Percentiles rank a stretch among this genome's conserved stretches.
These are phyloP conservation scores for Fraxinus americana DNA, from an alignment of 257 asterid genomes.

Conservation along the genomic window DNA sequence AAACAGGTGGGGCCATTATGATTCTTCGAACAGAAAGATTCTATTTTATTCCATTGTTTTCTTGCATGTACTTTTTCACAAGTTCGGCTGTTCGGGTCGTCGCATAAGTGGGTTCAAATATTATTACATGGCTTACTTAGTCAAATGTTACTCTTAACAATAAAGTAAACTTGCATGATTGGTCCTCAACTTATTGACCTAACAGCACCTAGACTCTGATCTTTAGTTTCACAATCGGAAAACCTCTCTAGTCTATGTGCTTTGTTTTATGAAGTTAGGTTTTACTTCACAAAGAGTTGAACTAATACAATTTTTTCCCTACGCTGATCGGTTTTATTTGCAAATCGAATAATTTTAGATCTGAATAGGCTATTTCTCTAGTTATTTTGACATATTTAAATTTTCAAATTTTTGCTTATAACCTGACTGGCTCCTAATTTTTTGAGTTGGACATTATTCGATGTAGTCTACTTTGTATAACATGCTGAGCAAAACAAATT, in stretches of 20 bases:
- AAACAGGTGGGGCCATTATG: constrained; percentile 2
- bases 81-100: constrained; percentile 36
- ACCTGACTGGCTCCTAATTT: no score
- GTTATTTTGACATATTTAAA: no score
- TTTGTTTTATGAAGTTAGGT: neutral
- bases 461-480: no score
- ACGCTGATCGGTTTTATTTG: neutral
- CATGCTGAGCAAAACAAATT: no score
- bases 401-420: no score
- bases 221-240: neutral
- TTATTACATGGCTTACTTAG: neutral
- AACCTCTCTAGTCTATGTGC: neutral
- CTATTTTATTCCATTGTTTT: constrained; percentile 15
- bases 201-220: neutral
- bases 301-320: neutral
- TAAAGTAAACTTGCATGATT: neutral
- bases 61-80: constrained; percentile 25
- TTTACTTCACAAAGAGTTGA: no score
- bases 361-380: no score
- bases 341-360: no score
- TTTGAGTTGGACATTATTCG: no score
- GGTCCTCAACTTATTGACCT: neutral
- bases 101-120: constrained; percentile 29
- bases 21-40: constrained; percentile 29
- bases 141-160: neutral